Base-by-base conservation (phyloP, 129 eudicot genomes). In the Tagetes patula region DNA sequence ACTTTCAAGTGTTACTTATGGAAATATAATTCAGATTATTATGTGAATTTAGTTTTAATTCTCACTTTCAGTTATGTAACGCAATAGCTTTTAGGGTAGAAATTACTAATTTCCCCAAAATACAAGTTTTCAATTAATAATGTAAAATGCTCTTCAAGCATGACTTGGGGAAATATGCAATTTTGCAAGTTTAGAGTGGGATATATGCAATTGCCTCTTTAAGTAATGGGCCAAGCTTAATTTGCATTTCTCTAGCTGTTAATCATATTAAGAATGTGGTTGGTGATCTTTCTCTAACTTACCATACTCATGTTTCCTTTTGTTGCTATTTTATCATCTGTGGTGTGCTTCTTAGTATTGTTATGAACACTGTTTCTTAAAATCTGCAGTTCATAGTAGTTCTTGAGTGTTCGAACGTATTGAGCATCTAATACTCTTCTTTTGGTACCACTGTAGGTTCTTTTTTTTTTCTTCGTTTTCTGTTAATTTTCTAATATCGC, bases 41-140 rank as follows among this genome's bases (percentile, higher is more conserved):
- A 41, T 54, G 75, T 55, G 52, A 71, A 30, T 20, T 20, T 54
- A 69, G 50, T 41, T 54, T 52, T 40, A 60, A 55, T 54, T 27
- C 40, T 71, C 65, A 2, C 39, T 71, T 54, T 10, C 65, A 55
- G 0, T 38, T 50, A 53, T 71, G 40, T 14, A 54, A 38, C 52
- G 27, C 30, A 40, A 40, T 40, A 11, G 65, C 49, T 50, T 40
- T 54, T 71, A 53, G 75, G 39, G 53, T 39, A 33, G 61, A 36
- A n/a, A 34, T 69, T 46, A 20, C 27, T 20, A 20, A 20, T 20
- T 20, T 20, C 27, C 27, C 27, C 27, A 20, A 20, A 20, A 20
- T 20, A 20, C 27, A 20, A 20, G 27, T 20, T 20, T 20, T 20
- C 27, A 20, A 20, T 20, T 20, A 20, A 20, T 20, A 20, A 20